A percentile compares a stretch with the other conserved stretches of the same genome.
These are phyloP conservation scores for Saksenaea vasiformis DNA, from an alignment of 371 early-diverging fungal genomes.

Conservation along the genomic window DNA sequence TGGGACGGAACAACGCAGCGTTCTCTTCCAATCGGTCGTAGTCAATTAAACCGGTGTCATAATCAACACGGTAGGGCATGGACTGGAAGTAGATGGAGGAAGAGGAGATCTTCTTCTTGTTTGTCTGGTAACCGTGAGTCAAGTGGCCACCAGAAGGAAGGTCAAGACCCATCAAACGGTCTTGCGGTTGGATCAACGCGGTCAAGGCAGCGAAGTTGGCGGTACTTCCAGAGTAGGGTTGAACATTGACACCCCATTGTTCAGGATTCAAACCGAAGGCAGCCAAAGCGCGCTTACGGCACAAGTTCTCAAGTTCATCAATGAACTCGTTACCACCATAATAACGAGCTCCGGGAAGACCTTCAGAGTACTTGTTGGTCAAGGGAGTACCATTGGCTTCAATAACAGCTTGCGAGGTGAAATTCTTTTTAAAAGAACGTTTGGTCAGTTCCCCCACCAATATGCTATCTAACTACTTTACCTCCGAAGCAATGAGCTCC, in stretches of 20 bases:
- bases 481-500: slow-evolving; percentile 98
- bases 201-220: slow-evolving; percentile 99
- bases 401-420: slow-evolving; percentile 96
- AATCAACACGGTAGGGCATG: slow-evolving; percentile 95
- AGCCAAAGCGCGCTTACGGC: slow-evolving; percentile 94
- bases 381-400: slow-evolving; percentile 97
- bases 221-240: slow-evolving; percentile 97
- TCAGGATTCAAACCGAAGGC: slow-evolving; percentile 91
- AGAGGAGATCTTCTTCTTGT: slow-evolving; percentile 98
- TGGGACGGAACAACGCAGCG: slow-evolving; percentile 94
- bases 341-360: slow-evolving; percentile 95
- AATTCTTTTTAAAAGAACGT: slow-evolving; percentile 88
- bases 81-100: slow-evolving; percentile 98
- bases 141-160: slow-evolving; percentile 99
- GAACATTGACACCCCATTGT: slow-evolving; percentile 99
- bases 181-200: slow-evolving; percentile 94
- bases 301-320: slow-evolving; percentile 94
- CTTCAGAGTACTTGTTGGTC: slow-evolving; percentile 99
- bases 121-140: slow-evolving; percentile 99
- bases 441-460: background rate
- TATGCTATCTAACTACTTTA: slow-evolving; percentile 24
- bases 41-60: slow-evolving; percentile 90
- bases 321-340: slow-evolving; percentile 98
- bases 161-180: slow-evolving; percentile 98
- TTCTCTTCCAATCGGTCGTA: slow-evolving; percentile 93